A percentile compares a stretch with the other conserved stretches of the same genome.
Conservation (phyloP, 441 rosid species). For the Raphanus hybrid region DNA sequence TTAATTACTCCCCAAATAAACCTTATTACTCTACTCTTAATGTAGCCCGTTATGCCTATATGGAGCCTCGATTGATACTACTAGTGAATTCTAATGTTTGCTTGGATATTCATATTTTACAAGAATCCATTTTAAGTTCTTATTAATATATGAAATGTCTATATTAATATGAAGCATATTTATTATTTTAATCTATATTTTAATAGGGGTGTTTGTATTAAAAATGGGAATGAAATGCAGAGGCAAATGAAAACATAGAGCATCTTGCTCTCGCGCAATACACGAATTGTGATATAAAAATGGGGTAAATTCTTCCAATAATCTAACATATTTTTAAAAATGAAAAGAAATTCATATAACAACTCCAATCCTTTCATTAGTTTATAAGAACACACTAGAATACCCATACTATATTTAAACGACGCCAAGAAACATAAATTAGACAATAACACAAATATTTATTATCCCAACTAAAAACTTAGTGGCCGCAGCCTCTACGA, state of each 20-base stretch:
- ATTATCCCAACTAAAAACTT: not conserved
- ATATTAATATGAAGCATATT: too few species aligned
- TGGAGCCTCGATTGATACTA: not conserved
- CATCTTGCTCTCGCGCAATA: not conserved
- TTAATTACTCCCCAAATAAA: constrained; percentile 15
- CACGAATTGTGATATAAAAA: too few species aligned
- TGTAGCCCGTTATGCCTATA: constrained; percentile 10
- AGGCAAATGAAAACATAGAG: too few species aligned
- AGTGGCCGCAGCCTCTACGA: not conserved
- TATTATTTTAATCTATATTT: too few species aligned
- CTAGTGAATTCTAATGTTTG: not conserved
- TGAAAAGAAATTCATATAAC: not conserved
- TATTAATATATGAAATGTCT: too few species aligned
- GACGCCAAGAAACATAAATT: not conserved
- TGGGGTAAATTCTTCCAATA: not conserved
- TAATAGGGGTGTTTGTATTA: too few species aligned
- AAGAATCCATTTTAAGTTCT: not conserved
- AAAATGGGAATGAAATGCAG: too few species aligned
- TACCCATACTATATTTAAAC: not conserved
- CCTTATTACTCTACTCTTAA: not conserved
- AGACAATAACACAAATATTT: not conserved
- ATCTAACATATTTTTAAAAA: not conserved
- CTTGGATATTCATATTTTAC: constrained; percentile 12
- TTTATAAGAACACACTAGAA: not conserved
- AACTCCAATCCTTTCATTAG: not conserved